Evolutionary conservation across 805 yeast genomes (phyloP), one percentile per base, ranked within the genome.

Genomic region (Cyberlindnera bimundalis): DNA sequence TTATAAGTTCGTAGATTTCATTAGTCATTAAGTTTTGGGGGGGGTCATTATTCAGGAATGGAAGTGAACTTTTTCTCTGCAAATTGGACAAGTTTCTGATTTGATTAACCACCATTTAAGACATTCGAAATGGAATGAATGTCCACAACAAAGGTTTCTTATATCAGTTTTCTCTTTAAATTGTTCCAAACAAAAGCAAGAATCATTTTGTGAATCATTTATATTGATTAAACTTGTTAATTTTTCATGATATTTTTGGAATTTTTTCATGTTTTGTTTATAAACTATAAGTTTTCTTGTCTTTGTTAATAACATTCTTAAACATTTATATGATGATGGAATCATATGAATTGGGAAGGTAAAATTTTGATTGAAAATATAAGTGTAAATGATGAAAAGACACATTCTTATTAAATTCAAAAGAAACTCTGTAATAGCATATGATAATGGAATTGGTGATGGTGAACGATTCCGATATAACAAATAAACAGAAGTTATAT

Each of bases 41-140:
- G 5, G 11, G 31, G 24, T 21, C 24, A 21, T 21, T 21, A 21
- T 21, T 7, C 10, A 21, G 24, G 24, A 7, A 15, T 35, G 38
- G 24, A 35, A 28, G 33, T 35, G 38, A 6, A 42, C 37, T 27
- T 27, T 30, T 9, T 45, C 49, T 24, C 59, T 43, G 26, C 59
- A 55, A 4, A 53, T 31, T 0, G 59, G 59, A 31, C 59, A 55
- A 1, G 46, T 43, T 21, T 41, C 44, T 2, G 55, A 48, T 19
- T 46, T 50, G 6, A 50, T 43, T 21, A 55, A 28, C 59, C 59
- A 55, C 42, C 49, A 41, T 30, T 52, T 51, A 25, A 55, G 31
- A 20, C 59, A 55, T 0, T 48, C 52, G 23, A 24, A 47, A 28
- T 55, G 59, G 50, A 53, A 55, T 0, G 45, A 29, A 19, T 55